Evolutionary conservation across 495 filamentous ascomycete species (phyloP), one percentile per base, ranked within the genome.

Genomic region (Penicillium pancosmium): DNA sequence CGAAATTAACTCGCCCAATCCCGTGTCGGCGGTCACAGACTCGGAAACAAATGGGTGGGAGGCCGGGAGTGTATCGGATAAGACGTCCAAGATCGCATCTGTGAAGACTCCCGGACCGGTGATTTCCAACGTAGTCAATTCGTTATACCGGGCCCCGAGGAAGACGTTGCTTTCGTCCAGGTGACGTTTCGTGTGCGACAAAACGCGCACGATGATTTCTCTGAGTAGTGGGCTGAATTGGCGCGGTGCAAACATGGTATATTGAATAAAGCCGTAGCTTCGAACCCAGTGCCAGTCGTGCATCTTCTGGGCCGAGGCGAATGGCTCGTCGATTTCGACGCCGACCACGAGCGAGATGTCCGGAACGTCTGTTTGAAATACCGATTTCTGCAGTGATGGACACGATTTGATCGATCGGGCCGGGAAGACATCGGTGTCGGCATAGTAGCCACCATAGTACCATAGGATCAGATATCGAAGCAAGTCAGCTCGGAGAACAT

Each of bases 401-500:
- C 75, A 78, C 15, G 50, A 25, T 25, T 65, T 73, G 57, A 76
- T 76, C 4, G 68, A 47, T 27, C 54, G 63, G 0, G 62, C 65
- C 1, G 75, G 75, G 40, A 60, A 69, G 41, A 77, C 66, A 55
- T 82, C 80, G 18, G 78, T 69, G 56, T 84, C 82, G 1, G 73
- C 76, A 58, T 83, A 84, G 49, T 79, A 80, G 19, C 82, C 82
- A 11, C 82, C 82, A 35, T 77, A 73, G 50, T 75, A 74, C 68
- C 72, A 75, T 13, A 84, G 57, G 1, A 82, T 54, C 6, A 82
- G 64, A 57, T 84, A 84, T 18, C 79, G 73, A n/a, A 83, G 67
- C 0, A 83, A 69, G 41, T 84, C 80, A 0, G 77, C 73, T 4
- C 75, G 74, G 8, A 78, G 74, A 31, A 79, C 72, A 19, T 70